Base-by-base conservation (phyloP, 1,139 yeast species). In the Meyerozyma guilliermondii region DNA sequence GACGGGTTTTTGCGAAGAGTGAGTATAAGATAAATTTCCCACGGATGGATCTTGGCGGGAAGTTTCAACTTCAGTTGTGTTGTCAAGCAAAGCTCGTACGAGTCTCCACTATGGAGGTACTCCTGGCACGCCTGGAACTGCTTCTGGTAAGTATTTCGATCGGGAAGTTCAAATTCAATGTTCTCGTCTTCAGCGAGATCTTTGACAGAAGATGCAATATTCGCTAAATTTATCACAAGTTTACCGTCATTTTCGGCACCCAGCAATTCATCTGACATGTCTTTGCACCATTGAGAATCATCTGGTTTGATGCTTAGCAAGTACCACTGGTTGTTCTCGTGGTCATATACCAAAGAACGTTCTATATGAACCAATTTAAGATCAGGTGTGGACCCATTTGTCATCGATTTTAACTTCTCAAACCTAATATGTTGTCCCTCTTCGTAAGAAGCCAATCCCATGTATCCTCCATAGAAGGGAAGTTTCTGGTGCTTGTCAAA, bases 71-170 rank as follows among this genome's bases (percentile, higher is more conserved):
- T 73, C 50, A 95, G 87, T 50, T 80, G 87, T 0, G 87, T 83
- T 0, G 98, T 92, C 34, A 92, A 71, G 57, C 98, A 92, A 22
- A 94, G 73, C 59, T 94, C 99, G 56, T 94, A 94, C 1, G 98
- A 89, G 56, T 92, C 95, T 9, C 99, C 99, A 4, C 82, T 66
- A 43, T 75, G 80, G 38, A 94, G 71, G 49, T 66, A 80, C 17
- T 78, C 74, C 60, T 88, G 95, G 58, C 96, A 87, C 42, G 65
- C 50, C 1, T 68, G 57, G 54, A 89, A 87, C 40, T 79, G 80
- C 3, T 67, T 49, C 7, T 68, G 60, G 60, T 91, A 92, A 1
- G 64, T 57, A 0, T 68, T 68, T 47, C 76, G 74, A 18, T 75
- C 65, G 0, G 96, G 95, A 43, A 71, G 62, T 22, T 64, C 66